These are phyloP conservation scores for Lachnellula arida DNA, from an alignment of 2,329 filamentous ascomycete species.

Conservation along the genomic window DNA sequence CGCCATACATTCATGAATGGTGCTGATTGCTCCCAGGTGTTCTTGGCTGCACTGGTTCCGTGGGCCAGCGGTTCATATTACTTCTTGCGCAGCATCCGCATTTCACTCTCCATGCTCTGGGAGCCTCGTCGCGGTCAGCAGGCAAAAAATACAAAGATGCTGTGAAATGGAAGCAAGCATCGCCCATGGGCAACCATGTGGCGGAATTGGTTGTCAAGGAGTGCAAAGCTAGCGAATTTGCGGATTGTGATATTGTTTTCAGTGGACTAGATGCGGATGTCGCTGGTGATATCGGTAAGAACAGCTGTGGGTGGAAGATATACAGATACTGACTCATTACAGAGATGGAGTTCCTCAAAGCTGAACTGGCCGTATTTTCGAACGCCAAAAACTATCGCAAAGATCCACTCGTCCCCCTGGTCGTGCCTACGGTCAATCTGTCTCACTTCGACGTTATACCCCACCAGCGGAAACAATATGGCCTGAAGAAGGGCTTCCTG, in stretches of 20 bases:
- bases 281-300: slow-evolving; percentile 80
- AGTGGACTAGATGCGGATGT: slow-evolving; percentile 89
- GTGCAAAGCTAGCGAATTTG: slow-evolving; percentile 77
- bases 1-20: not conserved
- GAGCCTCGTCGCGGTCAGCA: slow-evolving; percentile 81
- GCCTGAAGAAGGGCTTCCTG: slow-evolving; percentile 78
- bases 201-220: slow-evolving; percentile 80
- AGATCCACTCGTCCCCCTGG: slow-evolving; percentile 83
- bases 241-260: slow-evolving; percentile 90
- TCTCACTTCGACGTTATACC: slow-evolving; percentile 81
- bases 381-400: slow-evolving; percentile 97
- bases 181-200: slow-evolving; percentile 70
- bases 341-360: slow-evolving; percentile 89
- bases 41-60: slow-evolving; percentile 87
- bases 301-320: not conserved
- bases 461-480: slow-evolving; percentile 73
- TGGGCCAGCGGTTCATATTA: slow-evolving; percentile 93
- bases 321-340: slow-evolving; percentile 12
- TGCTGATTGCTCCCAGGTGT: slow-evolving; percentile 49
- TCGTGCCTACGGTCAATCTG: slow-evolving; percentile 93
- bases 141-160: slow-evolving; percentile 95
- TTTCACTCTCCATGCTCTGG: slow-evolving; percentile 81
- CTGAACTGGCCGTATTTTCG: slow-evolving; percentile 88
- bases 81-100: slow-evolving; percentile 83
- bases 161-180: slow-evolving; percentile 88